Conservation (phyloP, 345 rosid genomes). For the Boechera stricta region DNA sequence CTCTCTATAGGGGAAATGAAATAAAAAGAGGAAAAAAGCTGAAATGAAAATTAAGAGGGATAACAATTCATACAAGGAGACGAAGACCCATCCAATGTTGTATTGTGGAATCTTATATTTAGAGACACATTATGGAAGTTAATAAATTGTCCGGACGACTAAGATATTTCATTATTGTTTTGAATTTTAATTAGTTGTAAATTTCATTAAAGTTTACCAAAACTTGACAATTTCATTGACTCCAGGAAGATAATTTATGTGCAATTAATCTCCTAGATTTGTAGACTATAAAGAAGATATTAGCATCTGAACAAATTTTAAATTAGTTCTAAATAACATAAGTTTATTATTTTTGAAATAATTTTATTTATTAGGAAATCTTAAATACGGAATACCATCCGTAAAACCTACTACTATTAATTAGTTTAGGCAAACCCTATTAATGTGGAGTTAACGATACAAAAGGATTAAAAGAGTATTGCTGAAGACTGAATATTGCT, state of each 20-base stretch:
- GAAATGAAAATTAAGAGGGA: not conserved
- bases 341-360: not conserved
- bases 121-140: not conserved
- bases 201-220: not conserved
- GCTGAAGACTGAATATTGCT: no score
- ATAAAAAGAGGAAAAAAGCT: no score
- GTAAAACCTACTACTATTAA: not conserved
- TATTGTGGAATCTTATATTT: not conserved
- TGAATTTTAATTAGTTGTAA: not conserved
- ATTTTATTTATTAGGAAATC: not conserved
- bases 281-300: not conserved
- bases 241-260: not conserved
- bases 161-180: not conserved
- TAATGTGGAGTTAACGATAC: no score
- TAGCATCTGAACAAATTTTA: not conserved
- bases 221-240: not conserved
- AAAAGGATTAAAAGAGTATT: no score
- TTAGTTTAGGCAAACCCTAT: not conserved
- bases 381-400: not conserved
- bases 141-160: constrained; percentile 4
- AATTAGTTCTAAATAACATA: not conserved
- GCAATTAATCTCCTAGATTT: not conserved
- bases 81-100: constrained; percentile 12
- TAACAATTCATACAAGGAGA: not conserved
- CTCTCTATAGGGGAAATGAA: not conserved